A percentile compares a stretch with the other conserved stretches of the same genome.
Conservation (phyloP, 2,329 filamentous ascomycete species). For the Pestalotiopsis sp. region DNA sequence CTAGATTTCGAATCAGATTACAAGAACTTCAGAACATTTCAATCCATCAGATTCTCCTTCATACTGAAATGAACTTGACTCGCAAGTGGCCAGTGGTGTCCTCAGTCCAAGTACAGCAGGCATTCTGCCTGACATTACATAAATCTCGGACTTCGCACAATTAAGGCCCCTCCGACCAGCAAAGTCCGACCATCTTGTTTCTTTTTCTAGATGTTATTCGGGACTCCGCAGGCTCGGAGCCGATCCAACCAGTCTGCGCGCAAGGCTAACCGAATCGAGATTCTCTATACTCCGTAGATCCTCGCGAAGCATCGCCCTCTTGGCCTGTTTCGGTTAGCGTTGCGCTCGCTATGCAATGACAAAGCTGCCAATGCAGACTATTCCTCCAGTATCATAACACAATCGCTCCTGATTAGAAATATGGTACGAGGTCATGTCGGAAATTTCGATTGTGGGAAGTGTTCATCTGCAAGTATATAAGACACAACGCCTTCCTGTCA, state of each 20-base stretch:
- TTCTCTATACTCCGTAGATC: neutral
- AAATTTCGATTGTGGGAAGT: neutral
- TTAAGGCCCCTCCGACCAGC: neutral
- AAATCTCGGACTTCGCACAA: neutral
- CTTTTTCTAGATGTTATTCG: neutral
- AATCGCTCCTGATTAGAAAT: neutral
- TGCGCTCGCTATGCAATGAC: neutral
- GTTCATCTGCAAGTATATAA: neutral
- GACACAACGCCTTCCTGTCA: neutral
- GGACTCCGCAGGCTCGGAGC: neutral
- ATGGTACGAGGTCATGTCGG: neutral
- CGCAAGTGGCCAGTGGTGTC: no score
- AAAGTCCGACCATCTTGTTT: neutral
- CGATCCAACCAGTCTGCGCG: neutral
- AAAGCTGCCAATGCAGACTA: neutral
- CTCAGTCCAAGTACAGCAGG: no score
- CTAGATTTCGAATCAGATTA: neutral
- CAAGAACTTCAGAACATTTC: no score
- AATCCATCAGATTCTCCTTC: no score
- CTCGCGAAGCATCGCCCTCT: neutral
- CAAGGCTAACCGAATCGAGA: neutral
- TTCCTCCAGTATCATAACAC: neutral
- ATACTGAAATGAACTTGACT: no score
- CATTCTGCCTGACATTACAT: no score
- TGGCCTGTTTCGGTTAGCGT: conserved; percentile 6